Evolutionary conservation across 495 filamentous ascomycete genomes (phyloP).

Genomic region (Friedmanniomyces simplex): DNA sequence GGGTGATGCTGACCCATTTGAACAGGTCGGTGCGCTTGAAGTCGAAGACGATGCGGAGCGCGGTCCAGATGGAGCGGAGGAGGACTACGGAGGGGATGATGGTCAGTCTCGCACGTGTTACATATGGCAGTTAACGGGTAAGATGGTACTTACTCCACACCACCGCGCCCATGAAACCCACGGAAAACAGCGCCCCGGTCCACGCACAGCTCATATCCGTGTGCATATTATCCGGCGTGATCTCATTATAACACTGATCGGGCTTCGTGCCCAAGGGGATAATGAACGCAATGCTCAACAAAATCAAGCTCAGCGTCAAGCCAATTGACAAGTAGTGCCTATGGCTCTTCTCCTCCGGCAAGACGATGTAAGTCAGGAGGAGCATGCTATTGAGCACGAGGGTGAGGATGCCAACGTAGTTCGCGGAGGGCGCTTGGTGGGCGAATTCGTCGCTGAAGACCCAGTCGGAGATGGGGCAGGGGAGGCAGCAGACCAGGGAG

Average conservation of each 20-base stretch:
- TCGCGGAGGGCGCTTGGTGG: constrained; percentile 19
- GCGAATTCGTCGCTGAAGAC: constrained; percentile 18
- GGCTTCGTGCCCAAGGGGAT: constrained; percentile 27
- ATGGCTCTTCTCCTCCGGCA: constrained; percentile 29
- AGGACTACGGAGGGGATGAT: constrained; percentile 19
- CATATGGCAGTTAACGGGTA: neutral
- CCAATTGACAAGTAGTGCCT: constrained; percentile 31
- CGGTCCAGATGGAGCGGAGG: constrained; percentile 30
- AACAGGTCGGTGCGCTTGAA: constrained; percentile 22
- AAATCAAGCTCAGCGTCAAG: constrained; percentile 18
- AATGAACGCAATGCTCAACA: constrained; percentile 24
- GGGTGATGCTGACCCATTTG: constrained; percentile 22
- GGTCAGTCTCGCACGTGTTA: neutral
- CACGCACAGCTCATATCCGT: constrained; percentile 28
- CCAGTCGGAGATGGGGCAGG: constrained; percentile 31
- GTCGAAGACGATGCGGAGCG: constrained; percentile 34
- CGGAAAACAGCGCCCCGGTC: constrained; percentile 26
- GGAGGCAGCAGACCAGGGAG: constrained; percentile 27
- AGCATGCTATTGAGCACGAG: constrained; percentile 28
- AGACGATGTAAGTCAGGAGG: constrained; percentile 29
- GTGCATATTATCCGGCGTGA: constrained; percentile 32
- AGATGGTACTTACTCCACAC: constrained; percentile 25
- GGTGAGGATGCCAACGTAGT: constrained; percentile 26
- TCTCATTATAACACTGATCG: constrained; percentile 26
- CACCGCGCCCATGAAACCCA: constrained; percentile 25